These are phyloP conservation scores for Yueomyces sinensis DNA, from an alignment of 805 yeast genomes.

Conservation along the genomic window DNA sequence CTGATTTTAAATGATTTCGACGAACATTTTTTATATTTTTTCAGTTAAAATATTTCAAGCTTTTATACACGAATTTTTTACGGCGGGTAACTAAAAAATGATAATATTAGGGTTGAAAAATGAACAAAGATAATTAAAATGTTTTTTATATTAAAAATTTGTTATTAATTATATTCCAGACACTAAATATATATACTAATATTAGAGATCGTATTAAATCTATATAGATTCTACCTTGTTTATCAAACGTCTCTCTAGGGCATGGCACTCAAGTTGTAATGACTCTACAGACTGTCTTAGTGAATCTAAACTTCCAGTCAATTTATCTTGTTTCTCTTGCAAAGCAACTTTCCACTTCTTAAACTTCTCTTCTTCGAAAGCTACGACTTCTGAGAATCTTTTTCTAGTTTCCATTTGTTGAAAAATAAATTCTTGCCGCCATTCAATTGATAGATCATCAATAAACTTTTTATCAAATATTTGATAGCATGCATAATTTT, in stretches of 20 bases:
- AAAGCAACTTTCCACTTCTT: slow-evolving; percentile 49
- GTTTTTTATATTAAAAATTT: too few relatives aligned
- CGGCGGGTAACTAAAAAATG: too few relatives aligned
- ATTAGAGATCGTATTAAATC: too few relatives aligned
- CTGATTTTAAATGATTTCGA: too few relatives aligned
- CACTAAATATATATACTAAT: too few relatives aligned
- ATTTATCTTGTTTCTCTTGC: slow-evolving; percentile 38
- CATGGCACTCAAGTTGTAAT: slow-evolving; percentile 24
- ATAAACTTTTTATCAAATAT: slow-evolving; percentile 25
- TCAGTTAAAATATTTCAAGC: too few relatives aligned
- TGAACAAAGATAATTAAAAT: too few relatives aligned
- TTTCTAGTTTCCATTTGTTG: slow-evolving; percentile 31
- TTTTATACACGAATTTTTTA: too few relatives aligned
- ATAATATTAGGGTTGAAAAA: too few relatives aligned
- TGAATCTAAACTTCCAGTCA: slow-evolving; percentile 40
- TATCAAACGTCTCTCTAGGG: slow-evolving; percentile 8
- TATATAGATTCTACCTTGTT: too few relatives aligned
- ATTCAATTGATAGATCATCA: slow-evolving; percentile 28
- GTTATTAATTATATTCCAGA: too few relatives aligned
- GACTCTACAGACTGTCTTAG: slow-evolving; percentile 26
- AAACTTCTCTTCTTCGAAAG: slow-evolving; percentile 41
- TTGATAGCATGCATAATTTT: slow-evolving; percentile 28
- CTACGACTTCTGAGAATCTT: slow-evolving; percentile 31
- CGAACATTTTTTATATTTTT: too few relatives aligned
- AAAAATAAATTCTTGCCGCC: slow-evolving; percentile 35